Conservation (phyloP, 768 basidiomycete species). For the Amanita exitialis region DNA sequence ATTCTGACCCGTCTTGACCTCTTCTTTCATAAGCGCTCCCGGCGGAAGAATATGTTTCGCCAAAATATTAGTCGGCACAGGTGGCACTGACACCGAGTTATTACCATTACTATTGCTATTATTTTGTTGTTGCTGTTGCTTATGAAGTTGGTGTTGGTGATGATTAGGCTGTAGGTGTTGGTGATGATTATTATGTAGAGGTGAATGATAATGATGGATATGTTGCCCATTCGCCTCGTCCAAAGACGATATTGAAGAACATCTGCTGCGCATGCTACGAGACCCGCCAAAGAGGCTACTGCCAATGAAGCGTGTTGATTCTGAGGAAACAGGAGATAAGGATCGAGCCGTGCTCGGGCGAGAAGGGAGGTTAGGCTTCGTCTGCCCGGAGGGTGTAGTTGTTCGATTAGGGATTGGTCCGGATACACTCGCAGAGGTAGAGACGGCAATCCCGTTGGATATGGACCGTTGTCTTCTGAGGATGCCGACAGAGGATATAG, state of each 20-base stretch:
- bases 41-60: constrained; percentile 47
- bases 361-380: constrained; percentile 12
- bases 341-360: constrained; percentile 12
- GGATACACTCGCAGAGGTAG: neutral
- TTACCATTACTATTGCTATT: constrained; percentile 24
- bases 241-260: constrained; percentile 1
- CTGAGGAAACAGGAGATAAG: neutral
- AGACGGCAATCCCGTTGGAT: neutral
- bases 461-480: neutral
- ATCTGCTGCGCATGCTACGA: constrained; percentile 5
- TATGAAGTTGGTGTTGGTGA: constrained; percentile 36
- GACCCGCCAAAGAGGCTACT: neutral
- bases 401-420: neutral
- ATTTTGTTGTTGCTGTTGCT: constrained; percentile 38
- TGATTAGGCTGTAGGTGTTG: constrained; percentile 5
- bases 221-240: neutral
- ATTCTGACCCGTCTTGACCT: constrained; percentile 10
- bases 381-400: neutral
- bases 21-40: constrained; percentile 33
- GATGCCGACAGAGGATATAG: neutral
- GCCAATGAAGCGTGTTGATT: neutral
- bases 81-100: neutral
- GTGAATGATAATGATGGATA: neutral
- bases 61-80: constrained; percentile 11
- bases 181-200: constrained; percentile 8